Evolutionary conservation across 2,329 filamentous ascomycete species (phyloP).

Genomic region (Monilinia fructicola): DNA sequence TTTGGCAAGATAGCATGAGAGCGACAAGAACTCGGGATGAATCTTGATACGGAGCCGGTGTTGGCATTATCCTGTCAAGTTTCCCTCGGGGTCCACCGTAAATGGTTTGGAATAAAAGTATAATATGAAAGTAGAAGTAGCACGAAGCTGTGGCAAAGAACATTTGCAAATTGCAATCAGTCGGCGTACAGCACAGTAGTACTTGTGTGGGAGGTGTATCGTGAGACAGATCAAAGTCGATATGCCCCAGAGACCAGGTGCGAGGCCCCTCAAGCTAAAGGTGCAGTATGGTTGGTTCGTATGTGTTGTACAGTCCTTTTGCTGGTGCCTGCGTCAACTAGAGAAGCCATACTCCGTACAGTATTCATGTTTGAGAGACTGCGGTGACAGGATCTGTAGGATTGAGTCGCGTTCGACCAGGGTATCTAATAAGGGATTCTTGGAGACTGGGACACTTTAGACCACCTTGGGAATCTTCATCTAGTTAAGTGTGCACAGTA

Average conservation of each 20-base stretch:
- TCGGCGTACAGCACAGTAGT: background rate
- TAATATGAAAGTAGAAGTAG: slow-evolving; percentile 8
- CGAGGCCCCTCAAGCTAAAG: background rate
- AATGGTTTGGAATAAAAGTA: slow-evolving; percentile 4
- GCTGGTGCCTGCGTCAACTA: slow-evolving; percentile 7
- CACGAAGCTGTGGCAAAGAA: slow-evolving; percentile 9
- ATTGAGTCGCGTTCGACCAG: slow-evolving; percentile 10
- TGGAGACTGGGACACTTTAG: background rate
- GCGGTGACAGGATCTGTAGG: slow-evolving; percentile 17
- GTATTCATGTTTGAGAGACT: slow-evolving; percentile 14
- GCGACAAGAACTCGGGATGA: slow-evolving; percentile 4
- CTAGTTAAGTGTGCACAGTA: slow-evolving; percentile 2
- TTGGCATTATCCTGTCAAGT: slow-evolving; percentile 13
- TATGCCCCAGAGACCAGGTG: background rate
- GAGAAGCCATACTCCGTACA: background rate
- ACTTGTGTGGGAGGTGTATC: background rate
- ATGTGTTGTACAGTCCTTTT: slow-evolving; percentile 13
- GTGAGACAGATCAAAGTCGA: background rate
- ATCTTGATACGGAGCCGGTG: slow-evolving; percentile 3
- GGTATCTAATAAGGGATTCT: slow-evolving; percentile 3
- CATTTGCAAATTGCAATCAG: background rate
- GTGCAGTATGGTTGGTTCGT: background rate
- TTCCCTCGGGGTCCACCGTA: slow-evolving; percentile 2
- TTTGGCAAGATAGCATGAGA: slow-evolving; percentile 9
- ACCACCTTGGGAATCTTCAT: slow-evolving; percentile 9